Conservation (phyloP, 495 filamentous ascomycete genomes). For the Clavariopsis aquatica region DNA sequence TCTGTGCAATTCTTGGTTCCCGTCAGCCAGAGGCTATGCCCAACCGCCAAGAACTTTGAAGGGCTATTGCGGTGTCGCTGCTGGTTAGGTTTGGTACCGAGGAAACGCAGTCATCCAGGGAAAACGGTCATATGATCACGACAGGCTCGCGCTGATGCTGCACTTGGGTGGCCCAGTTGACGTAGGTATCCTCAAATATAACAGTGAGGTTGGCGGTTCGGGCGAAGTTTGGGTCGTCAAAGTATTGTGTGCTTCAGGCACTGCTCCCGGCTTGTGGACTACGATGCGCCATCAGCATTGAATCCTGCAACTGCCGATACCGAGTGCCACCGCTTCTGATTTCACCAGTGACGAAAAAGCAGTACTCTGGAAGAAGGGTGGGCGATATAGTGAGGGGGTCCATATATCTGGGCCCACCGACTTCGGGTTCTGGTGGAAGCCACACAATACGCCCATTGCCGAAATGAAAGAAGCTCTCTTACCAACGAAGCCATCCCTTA, state of each 20-base stretch:
- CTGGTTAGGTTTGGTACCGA: slow-evolving; percentile 25
- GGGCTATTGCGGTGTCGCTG: background rate
- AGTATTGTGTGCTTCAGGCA: slow-evolving; percentile 31
- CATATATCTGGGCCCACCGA: slow-evolving; percentile 16
- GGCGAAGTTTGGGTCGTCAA: slow-evolving; percentile 20
- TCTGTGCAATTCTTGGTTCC: slow-evolving; percentile 27
- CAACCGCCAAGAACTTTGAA: slow-evolving; percentile 24
- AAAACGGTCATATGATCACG: no score
- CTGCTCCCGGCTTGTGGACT: slow-evolving; percentile 38
- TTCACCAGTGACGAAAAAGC: background rate
- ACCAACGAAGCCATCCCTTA: slow-evolving; percentile 34
- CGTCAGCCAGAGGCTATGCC: slow-evolving; percentile 25
- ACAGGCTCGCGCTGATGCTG: slow-evolving; percentile 12
- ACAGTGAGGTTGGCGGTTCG: slow-evolving; percentile 29
- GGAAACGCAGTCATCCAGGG: slow-evolving; percentile 23
- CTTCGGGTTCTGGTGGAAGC: slow-evolving; percentile 15
- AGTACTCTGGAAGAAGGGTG: slow-evolving; percentile 8
- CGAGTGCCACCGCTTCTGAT: slow-evolving; percentile 4
- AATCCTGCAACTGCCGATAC: slow-evolving; percentile 31
- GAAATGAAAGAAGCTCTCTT: slow-evolving; percentile 27
- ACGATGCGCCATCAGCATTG: slow-evolving; percentile 25
- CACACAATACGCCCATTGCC: slow-evolving; percentile 21
- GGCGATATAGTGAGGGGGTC: slow-evolving; percentile 15
- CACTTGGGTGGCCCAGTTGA: slow-evolving; percentile 17
- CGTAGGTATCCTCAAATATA: slow-evolving; percentile 30